Conservation (phyloP, 2,329 filamentous ascomycete species). For the Orbilia ellipsospora region DNA sequence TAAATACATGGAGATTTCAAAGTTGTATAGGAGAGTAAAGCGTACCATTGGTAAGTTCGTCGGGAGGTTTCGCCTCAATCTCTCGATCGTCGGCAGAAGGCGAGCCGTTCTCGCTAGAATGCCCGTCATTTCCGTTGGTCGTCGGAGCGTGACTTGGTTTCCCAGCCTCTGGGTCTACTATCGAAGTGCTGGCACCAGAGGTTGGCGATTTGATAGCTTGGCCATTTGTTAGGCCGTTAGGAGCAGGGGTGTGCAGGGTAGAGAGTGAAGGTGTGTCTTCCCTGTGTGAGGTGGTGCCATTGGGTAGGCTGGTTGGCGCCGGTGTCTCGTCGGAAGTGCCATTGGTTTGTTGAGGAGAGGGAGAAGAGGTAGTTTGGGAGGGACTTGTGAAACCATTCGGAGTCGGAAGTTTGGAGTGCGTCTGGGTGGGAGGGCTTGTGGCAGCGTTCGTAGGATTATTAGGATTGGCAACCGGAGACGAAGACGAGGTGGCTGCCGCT, state of each 20-base stretch:
- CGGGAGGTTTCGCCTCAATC: conserved; percentile 22
- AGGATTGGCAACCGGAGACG: conserved; percentile 20
- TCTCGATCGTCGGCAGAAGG: conserved; percentile 25
- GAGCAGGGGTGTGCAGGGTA: not conserved
- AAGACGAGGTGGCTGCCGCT: conserved; percentile 27
- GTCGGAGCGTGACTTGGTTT: conserved; percentile 10
- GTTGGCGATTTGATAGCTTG: conserved; percentile 20
- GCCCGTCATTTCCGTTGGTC: conserved; percentile 21
- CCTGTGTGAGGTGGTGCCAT: conserved; percentile 23
- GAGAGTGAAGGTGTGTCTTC: conserved; percentile 26
- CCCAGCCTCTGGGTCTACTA: conserved; percentile 18
- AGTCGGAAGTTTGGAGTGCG: conserved; percentile 46
- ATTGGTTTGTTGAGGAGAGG: conserved; percentile 25
- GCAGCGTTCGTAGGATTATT: conserved; percentile 15
- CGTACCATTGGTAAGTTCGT: conserved; percentile 34
- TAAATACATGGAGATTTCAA: not conserved
- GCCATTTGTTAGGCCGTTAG: conserved; percentile 18
- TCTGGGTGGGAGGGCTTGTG: conserved; percentile 14
- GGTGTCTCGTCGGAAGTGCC: conserved; percentile 31
- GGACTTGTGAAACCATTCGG: conserved; percentile 40
- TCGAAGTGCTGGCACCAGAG: not conserved
- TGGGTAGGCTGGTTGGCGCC: not conserved
- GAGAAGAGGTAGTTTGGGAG: conserved; percentile 8
- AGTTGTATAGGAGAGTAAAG: not conserved
- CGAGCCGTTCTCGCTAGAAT: conserved; percentile 11